A percentile compares a stretch with the other conserved stretches of the same genome.
Evolutionary conservation across 805 yeast species (phyloP).

Genomic region (Candida insectalens): DNA sequence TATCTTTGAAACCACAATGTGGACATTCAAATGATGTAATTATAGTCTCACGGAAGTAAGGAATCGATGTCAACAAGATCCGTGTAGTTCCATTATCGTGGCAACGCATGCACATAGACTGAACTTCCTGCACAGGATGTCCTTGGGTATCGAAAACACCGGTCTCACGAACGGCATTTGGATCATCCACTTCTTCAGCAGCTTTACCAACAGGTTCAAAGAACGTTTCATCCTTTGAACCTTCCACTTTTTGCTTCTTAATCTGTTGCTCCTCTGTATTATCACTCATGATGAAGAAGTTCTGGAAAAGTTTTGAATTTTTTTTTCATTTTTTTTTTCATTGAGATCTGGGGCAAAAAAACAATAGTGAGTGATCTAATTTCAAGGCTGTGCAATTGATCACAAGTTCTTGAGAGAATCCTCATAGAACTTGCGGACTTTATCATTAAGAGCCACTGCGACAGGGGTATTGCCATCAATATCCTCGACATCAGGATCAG

Average conservation of each 20-base stretch:
- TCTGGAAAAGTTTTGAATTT: neutral
- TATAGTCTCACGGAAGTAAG: conserved; percentile 83
- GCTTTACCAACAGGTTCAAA: conserved; percentile 55
- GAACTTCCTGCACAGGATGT: conserved; percentile 91
- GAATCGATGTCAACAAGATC: conserved; percentile 78
- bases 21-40: conserved; percentile 94
- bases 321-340: neutral
- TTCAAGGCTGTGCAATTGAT: too few relatives aligned
- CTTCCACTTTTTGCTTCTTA: conserved; percentile 21
- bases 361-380: too few relatives aligned
- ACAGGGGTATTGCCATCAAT: conserved; percentile 44
- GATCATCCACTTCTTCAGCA: conserved; percentile 35
- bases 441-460: conserved; percentile 46
- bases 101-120: conserved; percentile 95
- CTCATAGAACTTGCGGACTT: conserved; percentile 31
- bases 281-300: neutral
- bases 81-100: conserved; percentile 77
- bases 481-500: conserved; percentile 42
- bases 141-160: conserved; percentile 82
- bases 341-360: too few relatives aligned
- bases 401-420: neutral
- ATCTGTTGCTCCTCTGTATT: conserved; percentile 4
- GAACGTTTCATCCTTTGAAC: conserved; percentile 25
- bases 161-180: conserved; percentile 38
- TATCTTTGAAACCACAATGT: conserved; percentile 85